Evolutionary conservation across 1,284 basidiomycete species (phyloP), one percentile per base, ranked within the genome.

Genomic region (Xanthoconium separans): DNA sequence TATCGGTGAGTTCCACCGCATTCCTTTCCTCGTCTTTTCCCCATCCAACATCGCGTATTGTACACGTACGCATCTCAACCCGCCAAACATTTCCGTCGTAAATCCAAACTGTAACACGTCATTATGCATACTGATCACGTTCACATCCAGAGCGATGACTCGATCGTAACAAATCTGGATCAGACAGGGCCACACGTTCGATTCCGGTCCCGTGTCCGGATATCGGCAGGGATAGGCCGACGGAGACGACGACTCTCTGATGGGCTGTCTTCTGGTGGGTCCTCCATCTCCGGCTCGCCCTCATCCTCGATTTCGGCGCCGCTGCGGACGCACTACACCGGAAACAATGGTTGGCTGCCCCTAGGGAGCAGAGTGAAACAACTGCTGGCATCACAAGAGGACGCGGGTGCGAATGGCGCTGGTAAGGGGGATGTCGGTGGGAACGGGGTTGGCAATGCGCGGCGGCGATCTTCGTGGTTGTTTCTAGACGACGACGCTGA

Each of bases 291-390:
- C 6, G 76, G 77, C 42, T 89, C 87, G 2, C 79, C 78, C 2
- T 87, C 85, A 11, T 88, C 86, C 5, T 87, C 86, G 34, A 84
- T 89, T 60, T 88, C 86, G 29, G 88, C 79, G 2, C 87, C 88
- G 13, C 73, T 89, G 31, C 83, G 82, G 41, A 78, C 80, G 55
- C 77, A 76, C 53, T 70, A 76, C 13, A 79, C 81, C 49, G 80
- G 79, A 45, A 72, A 62, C 24, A 73, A 77, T 1, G 74, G 77
- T 4, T 85, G 82, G 79, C 81, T 77, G 11, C 78, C 84, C 10
- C 71, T 87, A 18, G 83, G 82, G 18, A 75, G 74, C 61, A 77
- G 85, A 42, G 75, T 86, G n/a, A 73, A 72, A 20, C 54, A 72
- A 20, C 54, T 75, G 6, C 62, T 77, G 3, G 48, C 51, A 9